Evolutionary conservation across 768 basidiomycete species (phyloP).

Genomic region (Xerocomellus intermedius): DNA sequence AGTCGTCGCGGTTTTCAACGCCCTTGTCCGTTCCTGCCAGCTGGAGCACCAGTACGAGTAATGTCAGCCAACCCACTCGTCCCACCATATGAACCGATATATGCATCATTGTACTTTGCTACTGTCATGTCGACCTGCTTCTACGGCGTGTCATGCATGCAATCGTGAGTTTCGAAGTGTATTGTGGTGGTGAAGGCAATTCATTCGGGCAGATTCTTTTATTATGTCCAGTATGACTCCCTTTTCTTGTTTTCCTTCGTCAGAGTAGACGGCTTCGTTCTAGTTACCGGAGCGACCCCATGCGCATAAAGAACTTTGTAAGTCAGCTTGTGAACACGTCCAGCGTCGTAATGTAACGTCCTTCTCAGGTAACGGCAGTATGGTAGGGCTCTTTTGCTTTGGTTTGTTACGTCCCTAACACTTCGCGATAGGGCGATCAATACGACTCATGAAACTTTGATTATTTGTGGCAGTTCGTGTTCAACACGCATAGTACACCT

Average conservation of each 20-base stretch:
- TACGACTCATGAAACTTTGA: constrained; percentile 10
- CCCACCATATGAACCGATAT: neutral
- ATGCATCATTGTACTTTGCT: neutral
- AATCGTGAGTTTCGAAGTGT: constrained; percentile 2
- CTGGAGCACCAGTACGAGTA: neutral
- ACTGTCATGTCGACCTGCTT: neutral
- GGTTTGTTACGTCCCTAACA: neutral
- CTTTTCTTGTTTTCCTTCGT: neutral
- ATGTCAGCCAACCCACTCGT: neutral
- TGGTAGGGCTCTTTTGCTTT: neutral
- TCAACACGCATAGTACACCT: neutral
- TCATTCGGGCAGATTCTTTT: constrained; percentile 3
- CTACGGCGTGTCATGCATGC: constrained; percentile 10
- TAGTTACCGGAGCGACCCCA: constrained; percentile 8
- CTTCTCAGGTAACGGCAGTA: constrained; percentile 6
- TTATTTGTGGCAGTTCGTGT: constrained; percentile 9
- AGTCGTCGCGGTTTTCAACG: neutral
- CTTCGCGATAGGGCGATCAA: neutral
- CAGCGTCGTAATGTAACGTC: neutral
- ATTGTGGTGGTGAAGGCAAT: neutral
- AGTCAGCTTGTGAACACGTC: neutral
- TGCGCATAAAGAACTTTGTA: constrained; percentile 6
- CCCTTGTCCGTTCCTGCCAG: neutral
- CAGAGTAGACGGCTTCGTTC: too few species aligned
- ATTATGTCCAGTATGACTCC: constrained; percentile 6